Percentiles rank a stretch among this genome's conserved stretches.
These are phyloP conservation scores for Cyberlindnera bimundalis DNA, from an alignment of 805 yeast species.

Conservation along the genomic window DNA sequence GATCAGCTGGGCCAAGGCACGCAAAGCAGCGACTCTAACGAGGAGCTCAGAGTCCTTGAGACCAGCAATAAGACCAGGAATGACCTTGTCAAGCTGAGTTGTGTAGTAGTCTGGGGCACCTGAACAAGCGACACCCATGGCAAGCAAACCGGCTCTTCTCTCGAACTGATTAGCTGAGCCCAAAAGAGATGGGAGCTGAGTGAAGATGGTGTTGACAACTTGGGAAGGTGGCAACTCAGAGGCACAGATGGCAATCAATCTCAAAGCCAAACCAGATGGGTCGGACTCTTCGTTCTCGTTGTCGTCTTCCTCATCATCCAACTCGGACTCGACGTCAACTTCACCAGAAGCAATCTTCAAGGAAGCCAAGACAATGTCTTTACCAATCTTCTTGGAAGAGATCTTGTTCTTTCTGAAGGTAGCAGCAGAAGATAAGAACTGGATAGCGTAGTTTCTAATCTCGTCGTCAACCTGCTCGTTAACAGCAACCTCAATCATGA, in stretches of 20 bases:
- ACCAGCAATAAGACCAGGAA: constrained; percentile 72
- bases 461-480: constrained; percentile 72
- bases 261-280: constrained; percentile 73
- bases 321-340: constrained; percentile 70
- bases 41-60: constrained; percentile 68
- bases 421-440: constrained; percentile 75
- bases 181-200: constrained; percentile 53
- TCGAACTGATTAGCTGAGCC: constrained; percentile 65
- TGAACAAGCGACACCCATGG: constrained; percentile 77
- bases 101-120: constrained; percentile 95
- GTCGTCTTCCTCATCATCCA: constrained; percentile 79
- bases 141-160: constrained; percentile 82
- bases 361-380: constrained; percentile 69
- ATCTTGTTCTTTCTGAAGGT: constrained; percentile 80
- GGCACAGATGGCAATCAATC: constrained; percentile 75
- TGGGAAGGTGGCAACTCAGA: constrained; percentile 90
- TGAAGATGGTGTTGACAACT: constrained; percentile 76
- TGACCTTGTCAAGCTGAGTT: constrained; percentile 66
- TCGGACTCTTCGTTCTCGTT: constrained; percentile 90
- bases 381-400: constrained; percentile 78
- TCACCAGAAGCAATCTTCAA: constrained; percentile 79
- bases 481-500: constrained; percentile 72
- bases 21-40: constrained; percentile 84
- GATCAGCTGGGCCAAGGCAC: constrained; percentile 74
- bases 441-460: constrained; percentile 76